phyloP scores from a whole-genome alignment of 257 asterid genomes.

The Nicotiana attenuata region DNA sequence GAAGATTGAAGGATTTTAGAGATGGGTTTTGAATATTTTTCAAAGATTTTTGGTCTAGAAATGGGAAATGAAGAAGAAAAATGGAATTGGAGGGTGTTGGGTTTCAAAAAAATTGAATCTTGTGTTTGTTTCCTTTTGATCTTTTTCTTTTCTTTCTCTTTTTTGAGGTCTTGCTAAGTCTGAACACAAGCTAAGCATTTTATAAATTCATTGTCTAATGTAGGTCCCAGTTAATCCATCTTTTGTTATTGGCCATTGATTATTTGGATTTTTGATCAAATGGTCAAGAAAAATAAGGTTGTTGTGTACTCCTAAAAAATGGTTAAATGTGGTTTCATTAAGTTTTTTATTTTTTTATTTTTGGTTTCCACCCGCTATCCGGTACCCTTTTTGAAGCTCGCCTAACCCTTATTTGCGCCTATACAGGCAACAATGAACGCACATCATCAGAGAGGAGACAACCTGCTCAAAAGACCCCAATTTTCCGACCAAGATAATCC shows the following conservation, averaged over 20 bases:
- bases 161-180: neutral
- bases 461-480: too few relatives aligned
- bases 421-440: too few relatives aligned
- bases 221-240: neutral
- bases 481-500: too few relatives aligned
- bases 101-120: slow-evolving; percentile 16
- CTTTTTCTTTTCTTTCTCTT: neutral
- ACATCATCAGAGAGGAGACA: too few relatives aligned
- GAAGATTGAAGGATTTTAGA: slow-evolving; percentile 18
- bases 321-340: neutral
- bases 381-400: too few relatives aligned
- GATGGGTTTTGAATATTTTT: slow-evolving; percentile 21
- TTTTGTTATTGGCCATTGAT: neutral
- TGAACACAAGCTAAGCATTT: slow-evolving; percentile 13
- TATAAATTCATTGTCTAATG: slow-evolving; percentile 10
- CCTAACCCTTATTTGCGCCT: too few relatives aligned
- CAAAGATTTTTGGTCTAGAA: neutral
- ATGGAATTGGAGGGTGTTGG: slow-evolving; percentile 18
- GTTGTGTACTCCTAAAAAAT: neutral
- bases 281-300: slow-evolving; percentile 1
- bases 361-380: too few relatives aligned
- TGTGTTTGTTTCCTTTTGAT: neutral
- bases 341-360: neutral
- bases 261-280: neutral
- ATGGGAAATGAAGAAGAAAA: neutral